Conservation (phyloP, 495 filamentous ascomycete genomes). For the Tuber calosporum region DNA sequence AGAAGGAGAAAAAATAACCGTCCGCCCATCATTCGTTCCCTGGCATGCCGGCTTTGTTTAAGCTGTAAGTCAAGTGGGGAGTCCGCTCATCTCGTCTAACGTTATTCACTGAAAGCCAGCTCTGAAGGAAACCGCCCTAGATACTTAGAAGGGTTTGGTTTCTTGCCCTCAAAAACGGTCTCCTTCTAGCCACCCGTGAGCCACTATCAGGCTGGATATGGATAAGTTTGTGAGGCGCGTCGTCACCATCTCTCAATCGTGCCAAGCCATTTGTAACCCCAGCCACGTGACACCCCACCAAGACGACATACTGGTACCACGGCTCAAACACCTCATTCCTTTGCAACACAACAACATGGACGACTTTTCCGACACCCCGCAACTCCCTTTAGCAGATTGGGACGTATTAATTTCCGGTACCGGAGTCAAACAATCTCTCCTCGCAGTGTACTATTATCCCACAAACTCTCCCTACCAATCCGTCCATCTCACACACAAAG, state of each 20-base stretch:
- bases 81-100: neutral
- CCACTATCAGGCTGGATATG: neutral
- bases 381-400: slow-evolving; percentile 50
- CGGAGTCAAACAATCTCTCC: slow-evolving; percentile 78
- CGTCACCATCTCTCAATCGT: neutral
- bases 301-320: neutral
- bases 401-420: slow-evolving; percentile 88
- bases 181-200: neutral
- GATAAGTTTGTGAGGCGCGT: neutral
- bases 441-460: slow-evolving; percentile 63
- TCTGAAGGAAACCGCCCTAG: neutral
- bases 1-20: neutral
- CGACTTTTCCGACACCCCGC: slow-evolving; percentile 36
- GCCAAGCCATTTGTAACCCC: neutral
- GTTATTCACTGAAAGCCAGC: neutral
- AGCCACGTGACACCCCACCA: neutral
- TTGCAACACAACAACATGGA: slow-evolving; percentile 21
- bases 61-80: no score
- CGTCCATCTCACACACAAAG: slow-evolving; percentile 31
- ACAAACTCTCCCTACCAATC: slow-evolving; percentile 21
- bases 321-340: neutral
- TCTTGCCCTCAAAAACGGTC: no score
- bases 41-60: no score
- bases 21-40: neutral
- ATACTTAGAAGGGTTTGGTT: neutral